phyloP scores from a whole-genome alignment of 305 asterid species.

The Solanum aculeatissimum region DNA sequence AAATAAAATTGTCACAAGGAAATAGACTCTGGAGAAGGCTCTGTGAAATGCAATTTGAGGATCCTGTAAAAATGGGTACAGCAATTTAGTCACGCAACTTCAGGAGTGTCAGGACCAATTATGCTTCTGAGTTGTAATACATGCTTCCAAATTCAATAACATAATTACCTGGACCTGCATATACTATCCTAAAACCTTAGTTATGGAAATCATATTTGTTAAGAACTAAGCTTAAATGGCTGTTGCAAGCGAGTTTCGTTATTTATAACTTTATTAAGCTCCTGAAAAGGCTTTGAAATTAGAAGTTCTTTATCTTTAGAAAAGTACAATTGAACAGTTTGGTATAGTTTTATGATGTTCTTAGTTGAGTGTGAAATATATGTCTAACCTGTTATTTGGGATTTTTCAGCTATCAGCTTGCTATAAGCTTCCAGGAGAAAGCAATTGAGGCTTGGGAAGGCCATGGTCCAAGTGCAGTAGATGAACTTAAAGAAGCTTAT shows the following conservation, averaged over 20 bases:
- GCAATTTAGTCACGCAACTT: background rate
- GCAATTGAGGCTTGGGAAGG: conserved; percentile 75
- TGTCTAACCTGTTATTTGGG: background rate
- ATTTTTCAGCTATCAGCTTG: conserved; percentile 65
- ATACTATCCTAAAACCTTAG: background rate
- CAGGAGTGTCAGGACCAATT: background rate
- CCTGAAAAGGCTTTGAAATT: background rate
- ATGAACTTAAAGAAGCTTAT: conserved; percentile 64
- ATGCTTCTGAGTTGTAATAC: background rate
- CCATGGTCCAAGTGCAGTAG: conserved; percentile 64
- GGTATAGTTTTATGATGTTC: background rate
- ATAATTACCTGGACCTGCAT: background rate
- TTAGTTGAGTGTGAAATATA: background rate
- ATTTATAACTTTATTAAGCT: background rate
- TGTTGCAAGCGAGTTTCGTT: background rate
- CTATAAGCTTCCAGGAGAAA: conserved; percentile 71
- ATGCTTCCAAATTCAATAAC: background rate
- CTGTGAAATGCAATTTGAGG: background rate
- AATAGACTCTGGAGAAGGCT: background rate
- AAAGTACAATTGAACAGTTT: background rate
- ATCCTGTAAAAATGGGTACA: background rate
- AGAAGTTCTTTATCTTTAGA: background rate
- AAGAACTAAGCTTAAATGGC: background rate
- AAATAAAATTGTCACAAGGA: background rate
- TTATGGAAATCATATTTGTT: background rate